Base-by-base conservation (phyloP, 805 yeast genomes). In the Hanseniaspora occidentalis region DNA sequence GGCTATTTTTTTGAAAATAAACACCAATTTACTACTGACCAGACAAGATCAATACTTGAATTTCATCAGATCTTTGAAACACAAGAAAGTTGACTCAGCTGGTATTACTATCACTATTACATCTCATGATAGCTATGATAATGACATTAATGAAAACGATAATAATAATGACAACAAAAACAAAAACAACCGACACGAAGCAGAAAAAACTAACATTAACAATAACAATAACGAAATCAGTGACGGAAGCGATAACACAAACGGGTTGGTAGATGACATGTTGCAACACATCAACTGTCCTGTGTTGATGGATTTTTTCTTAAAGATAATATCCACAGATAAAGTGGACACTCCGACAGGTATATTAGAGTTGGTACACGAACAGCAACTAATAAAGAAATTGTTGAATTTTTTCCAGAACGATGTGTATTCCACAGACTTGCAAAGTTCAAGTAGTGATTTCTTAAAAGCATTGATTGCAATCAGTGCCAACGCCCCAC, bases 391-490 rank as follows among this genome's bases (percentile, higher is more conserved):
- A 41, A 75, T 92, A 17, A 76, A 79, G 7, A 71, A 78, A 43
- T 66, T 88, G 46, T 64, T 92, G n/a, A 65, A 72, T 9, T 76
- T 77, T 42, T 65, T 92, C 45, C 43, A 53, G 40, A 77, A 75
- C 33, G 79, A 85, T 0, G 70, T 70, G 11, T 66, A 70, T 22
- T 53, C 56, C 22, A 62, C 86, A 4, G 75, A 81, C 33, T 73
- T 78, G 39, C 97, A 89, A 57, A 77, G 92, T 2, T 89, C 96
- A 6, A 86, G 92, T 2, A 92, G 95, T 21, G 98, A 92, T 58
- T 92, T 92, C 54, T 64, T 92, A 38, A 92, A 92, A 58, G 95
- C 96, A 0, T 71, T 92, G 48, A 83, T 92, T 31, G 83, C 96
- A 5, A 84, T 92, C 22, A 84, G 95, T n/a, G 95, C 96, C 4